These are phyloP conservation scores for Chloranthus sessilifolius DNA, from an alignment of 164 flowering plant genomes.

Conservation along the genomic window DNA sequence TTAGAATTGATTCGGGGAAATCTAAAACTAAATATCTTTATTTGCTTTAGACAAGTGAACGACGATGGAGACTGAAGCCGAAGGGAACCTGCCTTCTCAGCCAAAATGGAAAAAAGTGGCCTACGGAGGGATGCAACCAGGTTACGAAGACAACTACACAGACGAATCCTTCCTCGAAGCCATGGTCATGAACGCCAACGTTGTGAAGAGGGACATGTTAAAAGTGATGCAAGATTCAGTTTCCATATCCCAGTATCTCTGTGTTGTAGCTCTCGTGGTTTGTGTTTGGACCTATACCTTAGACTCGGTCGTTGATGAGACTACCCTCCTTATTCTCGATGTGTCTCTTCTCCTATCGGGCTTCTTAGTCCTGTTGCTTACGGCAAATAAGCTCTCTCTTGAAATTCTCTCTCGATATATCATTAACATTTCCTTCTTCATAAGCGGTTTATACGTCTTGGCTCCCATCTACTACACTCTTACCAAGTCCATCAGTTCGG, in stretches of 20 bases:
- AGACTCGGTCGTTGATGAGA: slow-evolving; percentile 46
- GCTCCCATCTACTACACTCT: slow-evolving; percentile 89
- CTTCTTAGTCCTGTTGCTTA: slow-evolving; percentile 61
- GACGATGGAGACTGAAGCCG: slow-evolving; percentile 15
- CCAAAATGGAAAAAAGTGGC: slow-evolving; percentile 97
- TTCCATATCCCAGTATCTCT: slow-evolving; percentile 77
- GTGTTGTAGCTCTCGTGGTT: slow-evolving; percentile 77
- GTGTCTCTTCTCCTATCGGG: slow-evolving; percentile 59
- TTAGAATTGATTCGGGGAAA: too few relatives aligned
- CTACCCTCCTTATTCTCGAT: slow-evolving; percentile 58
- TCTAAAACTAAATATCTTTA: too few relatives aligned
- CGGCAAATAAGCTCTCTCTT: slow-evolving; percentile 56
- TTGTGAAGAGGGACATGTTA: slow-evolving; percentile 50
- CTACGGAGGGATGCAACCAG: slow-evolving; percentile 99
- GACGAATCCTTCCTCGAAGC: slow-evolving; percentile 86
- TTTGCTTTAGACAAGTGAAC: not conserved
- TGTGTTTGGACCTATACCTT: slow-evolving; percentile 85
- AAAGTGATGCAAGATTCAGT: slow-evolving; percentile 51
- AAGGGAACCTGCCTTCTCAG: slow-evolving; percentile 21
- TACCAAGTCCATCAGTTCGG: slow-evolving; percentile 88
- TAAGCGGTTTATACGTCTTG: slow-evolving; percentile 60
- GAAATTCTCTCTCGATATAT: slow-evolving; percentile 47
- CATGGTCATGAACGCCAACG: slow-evolving; percentile 95
- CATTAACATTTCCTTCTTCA: slow-evolving; percentile 67
- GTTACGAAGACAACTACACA: slow-evolving; percentile 88